Evolutionary conservation across 306 rosid genomes (phyloP).

Genomic region (Abrus precatorius): DNA sequence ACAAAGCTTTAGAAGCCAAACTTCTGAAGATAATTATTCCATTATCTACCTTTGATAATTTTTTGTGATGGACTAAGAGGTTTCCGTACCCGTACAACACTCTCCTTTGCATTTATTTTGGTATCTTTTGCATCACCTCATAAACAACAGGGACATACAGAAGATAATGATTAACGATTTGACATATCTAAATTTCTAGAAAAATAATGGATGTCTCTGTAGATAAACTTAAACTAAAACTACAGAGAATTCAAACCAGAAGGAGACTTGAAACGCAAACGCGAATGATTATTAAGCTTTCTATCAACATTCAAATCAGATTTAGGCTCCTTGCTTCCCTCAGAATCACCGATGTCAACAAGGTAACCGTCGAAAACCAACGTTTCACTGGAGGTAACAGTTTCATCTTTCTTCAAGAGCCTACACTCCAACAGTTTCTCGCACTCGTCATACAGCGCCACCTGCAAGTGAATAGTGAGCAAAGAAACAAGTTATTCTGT

Average conservation of each 20-base stretch:
- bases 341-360: constrained; percentile 65
- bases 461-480: constrained; percentile 50
- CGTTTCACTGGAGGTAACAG: constrained; percentile 62
- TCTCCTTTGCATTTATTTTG: constrained; percentile 50
- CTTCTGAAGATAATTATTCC: constrained; percentile 28
- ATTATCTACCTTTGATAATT: constrained; percentile 71
- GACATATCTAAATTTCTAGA: not conserved
- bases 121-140: constrained; percentile 31
- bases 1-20: constrained; percentile 12
- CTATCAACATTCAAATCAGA: constrained; percentile 50
- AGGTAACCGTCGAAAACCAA: constrained; percentile 49
- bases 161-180: not conserved
- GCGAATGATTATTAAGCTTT: constrained; percentile 40
- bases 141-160: constrained; percentile 16
- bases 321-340: constrained; percentile 52
- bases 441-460: constrained; percentile 72
- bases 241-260: constrained; percentile 38
- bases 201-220: not conserved
- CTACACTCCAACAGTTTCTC: constrained; percentile 75
- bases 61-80: constrained; percentile 83
- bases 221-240: not conserved
- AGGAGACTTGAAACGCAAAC: constrained; percentile 46
- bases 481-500: not conserved
- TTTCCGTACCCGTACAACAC: constrained; percentile 17
- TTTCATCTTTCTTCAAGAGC: constrained; percentile 72